Conservation (phyloP, 495 filamentous ascomycete genomes). For the Tricharina praecox region DNA sequence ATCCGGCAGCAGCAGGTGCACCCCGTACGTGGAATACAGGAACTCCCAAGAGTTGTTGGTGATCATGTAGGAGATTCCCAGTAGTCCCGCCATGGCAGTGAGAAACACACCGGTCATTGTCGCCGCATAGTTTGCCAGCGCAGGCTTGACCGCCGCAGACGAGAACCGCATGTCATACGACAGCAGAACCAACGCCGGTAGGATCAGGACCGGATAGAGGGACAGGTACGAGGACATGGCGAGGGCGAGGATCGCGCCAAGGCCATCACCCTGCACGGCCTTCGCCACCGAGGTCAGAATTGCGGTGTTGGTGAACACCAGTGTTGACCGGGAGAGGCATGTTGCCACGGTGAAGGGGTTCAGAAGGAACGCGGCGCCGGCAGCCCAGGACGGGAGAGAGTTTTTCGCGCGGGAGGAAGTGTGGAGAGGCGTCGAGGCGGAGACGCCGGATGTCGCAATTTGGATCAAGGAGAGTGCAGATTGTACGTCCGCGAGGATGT, state of each 20-base stretch:
- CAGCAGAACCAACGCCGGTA: slow-evolving; percentile 66
- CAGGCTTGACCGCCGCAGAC: slow-evolving; percentile 5
- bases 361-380: slow-evolving; percentile 81
- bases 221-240: slow-evolving; percentile 79
- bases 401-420: slow-evolving; percentile 61
- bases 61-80: slow-evolving; percentile 55
- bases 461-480: slow-evolving; percentile 66
- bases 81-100: slow-evolving; percentile 37
- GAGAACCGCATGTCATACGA: slow-evolving; percentile 50
- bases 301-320: slow-evolving; percentile 75
- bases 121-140: slow-evolving; percentile 32
- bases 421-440: slow-evolving; percentile 52
- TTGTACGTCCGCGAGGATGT: slow-evolving; percentile 63
- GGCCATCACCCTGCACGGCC: slow-evolving; percentile 54
- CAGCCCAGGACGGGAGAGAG: slow-evolving; percentile 54
- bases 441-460: slow-evolving; percentile 70
- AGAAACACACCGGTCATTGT: slow-evolving; percentile 34
- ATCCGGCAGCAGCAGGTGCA: slow-evolving; percentile 79
- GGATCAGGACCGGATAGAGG: slow-evolving; percentile 72
- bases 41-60: slow-evolving; percentile 73
- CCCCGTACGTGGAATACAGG: slow-evolving; percentile 72
- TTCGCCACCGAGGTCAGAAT: slow-evolving; percentile 71
- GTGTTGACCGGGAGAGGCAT: slow-evolving; percentile 81
- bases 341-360: slow-evolving; percentile 90
- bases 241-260: slow-evolving; percentile 70